Conservation (phyloP, 495 filamentous ascomycete species). For the Collariella sp. region DNA sequence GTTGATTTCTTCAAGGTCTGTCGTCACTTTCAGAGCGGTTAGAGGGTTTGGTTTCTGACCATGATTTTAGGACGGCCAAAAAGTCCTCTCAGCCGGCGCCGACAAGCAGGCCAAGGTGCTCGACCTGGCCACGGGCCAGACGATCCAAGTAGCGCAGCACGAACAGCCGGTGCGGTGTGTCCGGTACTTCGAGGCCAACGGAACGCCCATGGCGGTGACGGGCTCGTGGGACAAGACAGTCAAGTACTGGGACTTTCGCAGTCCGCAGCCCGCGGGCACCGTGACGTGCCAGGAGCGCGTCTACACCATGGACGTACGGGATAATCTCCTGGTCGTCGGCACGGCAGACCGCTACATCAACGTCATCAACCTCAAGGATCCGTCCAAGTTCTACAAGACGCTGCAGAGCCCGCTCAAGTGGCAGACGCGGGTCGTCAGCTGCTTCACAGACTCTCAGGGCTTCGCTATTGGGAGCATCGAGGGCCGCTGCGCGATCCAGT, state of each 20-base stretch:
- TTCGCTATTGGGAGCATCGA: conserved; percentile 89
- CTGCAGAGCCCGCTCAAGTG: conserved; percentile 83
- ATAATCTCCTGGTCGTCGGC: conserved; percentile 76
- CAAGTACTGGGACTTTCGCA: conserved; percentile 90
- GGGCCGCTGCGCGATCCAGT: conserved; percentile 85
- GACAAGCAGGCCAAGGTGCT: conserved; percentile 77
- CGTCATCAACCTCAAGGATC: conserved; percentile 76
- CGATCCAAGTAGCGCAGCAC: conserved; percentile 61
- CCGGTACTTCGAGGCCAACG: conserved; percentile 59
- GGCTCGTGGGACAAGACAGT: conserved; percentile 95
- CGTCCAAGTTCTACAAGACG: conserved; percentile 77
- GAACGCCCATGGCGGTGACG: conserved; percentile 63
- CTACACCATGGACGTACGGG: conserved; percentile 80
- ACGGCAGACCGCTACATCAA: conserved; percentile 91
- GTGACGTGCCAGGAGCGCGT: conserved; percentile 71
- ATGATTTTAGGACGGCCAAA: conserved; percentile 49
- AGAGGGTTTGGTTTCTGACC: not conserved
- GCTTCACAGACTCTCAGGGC: conserved; percentile 77
- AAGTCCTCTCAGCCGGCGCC: conserved; percentile 74
- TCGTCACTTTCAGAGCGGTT: not conserved
- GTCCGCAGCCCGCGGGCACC: conserved; percentile 48
- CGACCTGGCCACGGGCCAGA: conserved; percentile 54
- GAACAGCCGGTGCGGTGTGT: conserved; percentile 71
- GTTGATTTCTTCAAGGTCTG: conserved; percentile 75
- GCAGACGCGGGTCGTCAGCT: conserved; percentile 88